phyloP scores from a whole-genome alignment of 2,329 filamentous ascomycete genomes.

The Xylaria sp. region DNA sequence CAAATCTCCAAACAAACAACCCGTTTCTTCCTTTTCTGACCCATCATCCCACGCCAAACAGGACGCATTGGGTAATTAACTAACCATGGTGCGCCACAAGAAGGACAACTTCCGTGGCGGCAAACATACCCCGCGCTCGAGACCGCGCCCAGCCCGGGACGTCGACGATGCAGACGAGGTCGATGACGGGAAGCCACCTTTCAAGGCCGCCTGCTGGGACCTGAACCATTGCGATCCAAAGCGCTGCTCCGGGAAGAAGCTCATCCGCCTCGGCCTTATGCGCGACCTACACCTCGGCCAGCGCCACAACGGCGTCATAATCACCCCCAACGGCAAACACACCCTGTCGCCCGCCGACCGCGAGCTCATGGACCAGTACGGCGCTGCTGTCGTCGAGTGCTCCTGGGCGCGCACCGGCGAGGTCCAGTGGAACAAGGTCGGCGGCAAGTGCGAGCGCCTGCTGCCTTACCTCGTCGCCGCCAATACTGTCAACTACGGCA shows the following conservation, averaged over 20 bases:
- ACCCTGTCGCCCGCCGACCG: slow-evolving; percentile 85
- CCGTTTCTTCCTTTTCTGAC: background rate
- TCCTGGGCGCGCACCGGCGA: slow-evolving; percentile 95
- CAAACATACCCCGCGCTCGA: slow-evolving; percentile 71
- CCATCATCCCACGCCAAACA: background rate
- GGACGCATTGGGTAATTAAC: background rate
- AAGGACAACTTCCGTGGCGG: slow-evolving; percentile 85
- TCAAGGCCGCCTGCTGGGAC: slow-evolving; percentile 98
- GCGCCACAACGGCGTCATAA: slow-evolving; percentile 89
- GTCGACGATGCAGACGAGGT: slow-evolving; percentile 52
- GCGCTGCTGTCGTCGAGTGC: slow-evolving; percentile 95
- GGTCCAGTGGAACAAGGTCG: slow-evolving; percentile 89
- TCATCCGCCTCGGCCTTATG: slow-evolving; percentile 94
- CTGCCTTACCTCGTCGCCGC: slow-evolving; percentile 96
- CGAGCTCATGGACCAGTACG: slow-evolving; percentile 84
- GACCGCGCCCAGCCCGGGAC: slow-evolving; percentile 49
- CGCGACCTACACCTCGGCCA: slow-evolving; percentile 91
- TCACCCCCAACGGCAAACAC: slow-evolving; percentile 92
- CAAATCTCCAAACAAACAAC: background rate
- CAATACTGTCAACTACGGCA: slow-evolving; percentile 97
- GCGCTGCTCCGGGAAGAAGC: slow-evolving; percentile 91
- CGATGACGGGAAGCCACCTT: slow-evolving; percentile 61
- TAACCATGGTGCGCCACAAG: slow-evolving; percentile 89
- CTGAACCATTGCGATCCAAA: slow-evolving; percentile 98
- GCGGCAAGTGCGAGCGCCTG: slow-evolving; percentile 89